phyloP scores from a whole-genome alignment of 805 yeast genomes.

The Yueomyces sinensis region DNA sequence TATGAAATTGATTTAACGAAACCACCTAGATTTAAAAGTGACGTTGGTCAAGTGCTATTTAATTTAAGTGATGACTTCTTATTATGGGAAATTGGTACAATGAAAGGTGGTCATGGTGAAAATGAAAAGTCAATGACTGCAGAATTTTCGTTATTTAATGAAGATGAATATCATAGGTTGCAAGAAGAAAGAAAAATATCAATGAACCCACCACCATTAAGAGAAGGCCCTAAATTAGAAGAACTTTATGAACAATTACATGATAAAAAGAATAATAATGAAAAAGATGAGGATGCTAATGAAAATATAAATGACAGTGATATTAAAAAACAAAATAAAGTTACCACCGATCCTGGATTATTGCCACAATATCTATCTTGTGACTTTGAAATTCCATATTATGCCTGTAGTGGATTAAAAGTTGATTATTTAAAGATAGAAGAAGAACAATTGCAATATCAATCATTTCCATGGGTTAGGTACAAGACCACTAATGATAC shows the following conservation, averaged over 20 bases:
- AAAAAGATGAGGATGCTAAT: slow-evolving; percentile 1
- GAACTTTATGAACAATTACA: slow-evolving; percentile 23
- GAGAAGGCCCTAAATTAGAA: slow-evolving; percentile 22
- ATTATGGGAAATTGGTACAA: slow-evolving; percentile 56
- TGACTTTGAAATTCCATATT: slow-evolving; percentile 50
- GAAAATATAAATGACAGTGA: background rate
- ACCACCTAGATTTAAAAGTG: slow-evolving; percentile 56
- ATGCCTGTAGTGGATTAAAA: slow-evolving; percentile 52
- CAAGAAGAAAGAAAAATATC: slow-evolving; percentile 17
- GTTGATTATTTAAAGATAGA: slow-evolving; percentile 54
- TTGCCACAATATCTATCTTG: slow-evolving; percentile 28
- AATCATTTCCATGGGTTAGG: slow-evolving; percentile 72
- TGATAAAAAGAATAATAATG: slow-evolving; percentile 2
- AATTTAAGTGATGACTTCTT: slow-evolving; percentile 58
- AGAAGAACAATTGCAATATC: slow-evolving; percentile 46
- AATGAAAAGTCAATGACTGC: slow-evolving; percentile 37
- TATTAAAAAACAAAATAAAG: slow-evolving; percentile 7
- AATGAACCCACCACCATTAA: slow-evolving; percentile 27
- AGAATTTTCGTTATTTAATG: slow-evolving; percentile 29
- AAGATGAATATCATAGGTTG: slow-evolving; percentile 12
- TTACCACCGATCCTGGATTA: no score
- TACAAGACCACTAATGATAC: slow-evolving; percentile 35
- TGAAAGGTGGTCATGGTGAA: slow-evolving; percentile 45
- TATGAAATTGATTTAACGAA: slow-evolving; percentile 31
- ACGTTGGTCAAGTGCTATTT: slow-evolving; percentile 56